A percentile compares a stretch with the other conserved stretches of the same genome.
These are phyloP conservation scores for Mayamaea pseudoterrestris DNA, from an alignment of 108 stramenopile species.

Conservation along the genomic window DNA sequence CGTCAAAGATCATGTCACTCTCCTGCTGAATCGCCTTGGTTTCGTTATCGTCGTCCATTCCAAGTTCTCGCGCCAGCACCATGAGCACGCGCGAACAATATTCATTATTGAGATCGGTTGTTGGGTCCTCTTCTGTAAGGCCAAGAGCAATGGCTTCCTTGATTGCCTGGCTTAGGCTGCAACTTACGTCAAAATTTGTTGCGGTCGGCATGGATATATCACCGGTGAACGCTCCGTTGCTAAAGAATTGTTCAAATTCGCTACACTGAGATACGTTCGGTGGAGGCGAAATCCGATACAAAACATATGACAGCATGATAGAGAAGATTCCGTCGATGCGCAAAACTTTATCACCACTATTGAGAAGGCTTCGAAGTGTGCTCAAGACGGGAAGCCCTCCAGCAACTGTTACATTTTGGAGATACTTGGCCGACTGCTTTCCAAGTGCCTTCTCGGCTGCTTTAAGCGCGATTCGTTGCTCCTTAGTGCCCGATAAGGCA, in stretches of 20 bases:
- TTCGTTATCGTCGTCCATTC: conserved; percentile 25
- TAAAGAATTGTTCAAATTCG: conserved; percentile 35
- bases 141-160: conserved; percentile 49
- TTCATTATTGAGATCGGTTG: conserved; percentile 51
- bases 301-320: conserved; percentile 66
- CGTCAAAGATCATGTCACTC: conserved; percentile 30
- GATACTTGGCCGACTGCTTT: conserved; percentile 45
- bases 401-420: conserved; percentile 72
- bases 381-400: conserved; percentile 68
- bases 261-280: conserved; percentile 18
- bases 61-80: conserved; percentile 50
- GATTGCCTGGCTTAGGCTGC: conserved; percentile 54
- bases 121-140: conserved; percentile 48
- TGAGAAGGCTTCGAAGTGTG: conserved; percentile 50
- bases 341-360: conserved; percentile 56
- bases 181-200: conserved; percentile 9
- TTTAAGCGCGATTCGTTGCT: conserved; percentile 48
- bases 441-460: conserved; percentile 26
- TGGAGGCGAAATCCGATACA: conserved; percentile 69
- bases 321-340: conserved; percentile 69
- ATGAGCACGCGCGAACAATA: conserved; percentile 45
- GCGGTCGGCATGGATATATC: conserved; percentile 16
- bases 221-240: conserved; percentile 29
- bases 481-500: conserved; percentile 48
- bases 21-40: conserved; percentile 18